phyloP scores from a whole-genome alignment of 2,329 filamentous ascomycete genomes.

The Calonectria montana region DNA sequence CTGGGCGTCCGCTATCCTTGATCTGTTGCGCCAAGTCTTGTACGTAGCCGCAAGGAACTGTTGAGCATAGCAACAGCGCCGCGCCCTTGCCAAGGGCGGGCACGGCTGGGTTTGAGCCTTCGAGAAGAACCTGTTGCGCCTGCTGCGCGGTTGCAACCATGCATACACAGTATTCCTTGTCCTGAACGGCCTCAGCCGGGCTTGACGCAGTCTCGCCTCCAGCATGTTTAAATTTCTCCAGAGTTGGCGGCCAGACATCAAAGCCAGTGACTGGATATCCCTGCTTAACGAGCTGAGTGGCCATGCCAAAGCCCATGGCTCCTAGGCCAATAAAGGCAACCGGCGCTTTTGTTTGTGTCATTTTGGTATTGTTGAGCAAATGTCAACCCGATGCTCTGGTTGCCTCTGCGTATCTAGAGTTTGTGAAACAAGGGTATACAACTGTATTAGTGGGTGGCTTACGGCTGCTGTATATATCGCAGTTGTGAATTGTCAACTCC shows the following conservation, averaged over 20 bases:
- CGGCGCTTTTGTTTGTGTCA: constrained; percentile 17
- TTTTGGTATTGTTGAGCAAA: not conserved
- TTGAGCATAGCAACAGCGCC: constrained; percentile 23
- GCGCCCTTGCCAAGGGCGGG: constrained; percentile 18
- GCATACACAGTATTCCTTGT: constrained; percentile 24
- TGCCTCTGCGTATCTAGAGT: not conserved
- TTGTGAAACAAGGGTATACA: not conserved
- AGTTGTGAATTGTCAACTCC: constrained; percentile 1
- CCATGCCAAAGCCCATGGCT: constrained; percentile 36
- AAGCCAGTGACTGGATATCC: constrained; percentile 30
- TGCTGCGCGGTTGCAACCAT: constrained; percentile 33
- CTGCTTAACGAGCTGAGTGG: constrained; percentile 22
- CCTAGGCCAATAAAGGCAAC: constrained; percentile 32
- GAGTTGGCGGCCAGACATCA: constrained; percentile 22
- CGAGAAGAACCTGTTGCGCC: constrained; percentile 24
- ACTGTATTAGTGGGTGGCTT: not conserved
- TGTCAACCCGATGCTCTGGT: not conserved
- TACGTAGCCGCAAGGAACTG: constrained; percentile 25
- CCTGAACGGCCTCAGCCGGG: constrained; percentile 13
- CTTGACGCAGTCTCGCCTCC: constrained; percentile 17
- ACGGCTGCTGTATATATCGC: constrained; percentile 18
- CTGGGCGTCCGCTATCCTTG: constrained; percentile 11
- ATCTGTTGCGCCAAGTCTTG: constrained; percentile 17
- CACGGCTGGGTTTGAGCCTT: constrained; percentile 18
- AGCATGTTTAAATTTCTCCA: constrained; percentile 11